Base-by-base conservation (phyloP, 2,329 filamentous ascomycete genomes). In the Bipolaris sorokiniana region DNA sequence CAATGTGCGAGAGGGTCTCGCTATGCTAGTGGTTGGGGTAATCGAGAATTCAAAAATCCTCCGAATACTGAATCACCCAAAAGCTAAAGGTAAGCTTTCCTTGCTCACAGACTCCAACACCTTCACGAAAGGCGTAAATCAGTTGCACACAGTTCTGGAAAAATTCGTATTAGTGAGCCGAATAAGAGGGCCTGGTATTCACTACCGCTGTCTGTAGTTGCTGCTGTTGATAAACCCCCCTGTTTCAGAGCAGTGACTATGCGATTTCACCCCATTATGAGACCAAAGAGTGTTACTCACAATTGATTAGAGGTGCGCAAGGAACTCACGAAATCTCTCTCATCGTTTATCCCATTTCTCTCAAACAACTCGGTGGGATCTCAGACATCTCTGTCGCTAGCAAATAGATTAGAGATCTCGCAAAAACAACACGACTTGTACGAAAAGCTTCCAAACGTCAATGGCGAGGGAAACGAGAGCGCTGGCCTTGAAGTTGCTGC, bases 1-100 rank as follows among this genome's bases (percentile, higher is more conserved):
- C 78, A 85, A 83, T 42, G 80, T 87, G 1, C 82, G 86, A 18
- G 84, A 86, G 44, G 88, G 86, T 0, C 83, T 91, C 58, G 84
- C 88, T 2, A 83, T 88, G 69, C 78, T 91, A 16, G 75, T 90
- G 5, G 76, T 89, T 47, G 82, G 84, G 0, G 78, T 89, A 10
- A 82, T 84, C 52, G 87, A 90, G 61, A 88, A 87, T 62, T 75
- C 77, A 3, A 77, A 79, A 4, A 81, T 90, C 10, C 71, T 88
- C 4, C 76, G 78, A 42, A 81, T 84, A 3, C 72, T 91, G 46
- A 79, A 80, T 54, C 82, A 80, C 64, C 79, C 82, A 0, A 76
- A 79, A 48, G 82, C 83, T 3, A 86, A 83, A 80, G 80, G 85
- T 84, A 77, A 60, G 73, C 66, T 20, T 10, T 31, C 28, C 28